Conservation (phyloP, 2,329 filamentous ascomycete genomes). For the Alternaria infectoria region DNA sequence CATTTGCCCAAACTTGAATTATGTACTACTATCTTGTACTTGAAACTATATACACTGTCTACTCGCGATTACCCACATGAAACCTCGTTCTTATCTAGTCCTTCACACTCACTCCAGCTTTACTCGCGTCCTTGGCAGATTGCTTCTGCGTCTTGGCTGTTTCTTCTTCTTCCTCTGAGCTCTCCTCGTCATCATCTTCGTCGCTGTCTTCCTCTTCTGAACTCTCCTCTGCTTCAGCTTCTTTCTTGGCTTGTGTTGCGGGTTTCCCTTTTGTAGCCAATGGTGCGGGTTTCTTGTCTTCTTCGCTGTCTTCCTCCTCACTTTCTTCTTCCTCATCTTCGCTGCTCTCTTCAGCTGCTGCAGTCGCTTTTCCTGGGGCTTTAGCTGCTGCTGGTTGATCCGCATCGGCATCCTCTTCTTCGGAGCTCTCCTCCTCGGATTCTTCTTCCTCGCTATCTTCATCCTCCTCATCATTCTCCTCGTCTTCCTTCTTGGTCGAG, state of each 20-base stretch:
- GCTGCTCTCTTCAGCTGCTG: neutral
- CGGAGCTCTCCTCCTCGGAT: constrained; percentile 11
- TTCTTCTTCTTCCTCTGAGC: constrained; percentile 10
- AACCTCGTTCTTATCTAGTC: no score
- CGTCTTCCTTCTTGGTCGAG: constrained; percentile 15
- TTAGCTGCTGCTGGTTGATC: neutral
- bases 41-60: constrained; percentile 1
- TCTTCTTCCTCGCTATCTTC: constrained; percentile 7
- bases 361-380: neutral
- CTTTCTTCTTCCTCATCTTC: constrained; percentile 12
- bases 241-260: neutral
- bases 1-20: neutral
- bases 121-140: constrained; percentile 31
- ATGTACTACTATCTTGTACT: neutral
- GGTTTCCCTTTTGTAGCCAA: neutral
- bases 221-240: constrained; percentile 12
- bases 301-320: constrained; percentile 12
- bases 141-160: constrained; percentile 30
- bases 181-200: constrained; percentile 4
- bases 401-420: constrained; percentile 1
- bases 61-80: no score
- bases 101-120: constrained; percentile 47
- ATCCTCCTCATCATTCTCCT: constrained; percentile 6
- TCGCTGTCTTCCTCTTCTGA: constrained; percentile 15
- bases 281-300: constrained; percentile 18